Evolutionary conservation across 805 yeast genomes (phyloP).

Genomic region (Zygosaccharomyces rouxii): DNA sequence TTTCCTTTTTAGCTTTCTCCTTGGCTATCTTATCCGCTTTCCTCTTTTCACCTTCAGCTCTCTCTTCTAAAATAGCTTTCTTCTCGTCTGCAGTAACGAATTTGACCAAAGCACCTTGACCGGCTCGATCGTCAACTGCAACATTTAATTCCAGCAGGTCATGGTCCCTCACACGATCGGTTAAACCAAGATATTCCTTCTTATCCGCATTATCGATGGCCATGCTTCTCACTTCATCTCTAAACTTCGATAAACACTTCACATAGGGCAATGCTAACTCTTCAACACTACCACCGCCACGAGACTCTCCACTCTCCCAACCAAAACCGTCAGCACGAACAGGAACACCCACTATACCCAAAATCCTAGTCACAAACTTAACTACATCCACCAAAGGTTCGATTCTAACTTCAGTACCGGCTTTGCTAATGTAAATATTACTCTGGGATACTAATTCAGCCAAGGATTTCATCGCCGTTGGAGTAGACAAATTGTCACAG

Average conservation of each 20-base stretch:
- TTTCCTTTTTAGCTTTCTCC: constrained; percentile 44
- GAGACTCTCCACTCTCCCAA: constrained; percentile 53
- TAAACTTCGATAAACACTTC: constrained; percentile 67
- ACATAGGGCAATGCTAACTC: constrained; percentile 77
- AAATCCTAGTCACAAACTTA: constrained; percentile 64
- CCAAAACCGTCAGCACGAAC: constrained; percentile 69
- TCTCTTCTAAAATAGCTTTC: constrained; percentile 52
- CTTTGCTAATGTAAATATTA: constrained; percentile 66
- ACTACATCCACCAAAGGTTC: constrained; percentile 66
- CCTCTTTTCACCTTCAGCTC: constrained; percentile 52
- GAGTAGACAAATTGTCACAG: constrained; percentile 84
- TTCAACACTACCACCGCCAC: constrained; percentile 42
- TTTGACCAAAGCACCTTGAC: constrained; percentile 76
- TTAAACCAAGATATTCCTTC: constrained; percentile 54
- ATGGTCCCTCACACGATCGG: constrained; percentile 69
- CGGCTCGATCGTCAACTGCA: constrained; percentile 84
- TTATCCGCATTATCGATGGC: constrained; percentile 61
- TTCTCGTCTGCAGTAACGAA: constrained; percentile 68
- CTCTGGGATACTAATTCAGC: constrained; percentile 64
- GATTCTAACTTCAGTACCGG: constrained; percentile 48
- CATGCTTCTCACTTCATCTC: constrained; percentile 72
- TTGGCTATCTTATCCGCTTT: constrained; percentile 54
- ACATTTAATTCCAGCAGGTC: constrained; percentile 74
- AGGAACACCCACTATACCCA: constrained; percentile 72
- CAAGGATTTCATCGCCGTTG: constrained; percentile 61